These are phyloP conservation scores for Phylloporus sp. DNA, from an alignment of 768 basidiomycete genomes.

Conservation along the genomic window DNA sequence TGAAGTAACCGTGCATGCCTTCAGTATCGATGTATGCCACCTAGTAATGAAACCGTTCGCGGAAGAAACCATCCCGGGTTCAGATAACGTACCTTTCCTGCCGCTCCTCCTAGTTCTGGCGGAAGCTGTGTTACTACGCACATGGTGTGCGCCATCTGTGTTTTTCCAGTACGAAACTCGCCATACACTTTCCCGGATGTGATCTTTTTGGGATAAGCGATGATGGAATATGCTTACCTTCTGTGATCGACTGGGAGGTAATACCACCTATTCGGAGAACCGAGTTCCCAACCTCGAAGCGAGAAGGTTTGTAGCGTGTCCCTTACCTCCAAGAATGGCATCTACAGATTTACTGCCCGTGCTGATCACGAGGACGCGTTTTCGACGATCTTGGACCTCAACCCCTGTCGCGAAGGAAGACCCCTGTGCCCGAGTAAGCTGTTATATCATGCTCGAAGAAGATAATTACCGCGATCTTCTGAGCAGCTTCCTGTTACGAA, in stretches of 20 bases:
- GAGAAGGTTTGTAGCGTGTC: background rate
- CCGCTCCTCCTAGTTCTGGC: slow-evolving; percentile 82
- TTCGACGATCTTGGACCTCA: slow-evolving; percentile 84
- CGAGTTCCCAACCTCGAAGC: background rate
- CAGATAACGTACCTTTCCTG: slow-evolving; percentile 62
- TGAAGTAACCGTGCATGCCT: slow-evolving; percentile 36
- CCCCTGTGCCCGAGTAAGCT: slow-evolving; percentile 46
- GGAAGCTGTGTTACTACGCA: slow-evolving; percentile 89
- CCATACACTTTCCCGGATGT: slow-evolving; percentile 67
- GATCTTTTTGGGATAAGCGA: background rate
- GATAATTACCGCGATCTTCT: slow-evolving; percentile 67
- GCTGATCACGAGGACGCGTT: slow-evolving; percentile 76
- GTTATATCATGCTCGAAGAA: background rate
- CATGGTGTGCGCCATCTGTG: slow-evolving; percentile 94
- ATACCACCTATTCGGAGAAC: slow-evolving; percentile 59
- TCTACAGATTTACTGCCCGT: slow-evolving; percentile 94
- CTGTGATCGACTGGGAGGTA: slow-evolving; percentile 90
- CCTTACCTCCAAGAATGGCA: slow-evolving; percentile 76
- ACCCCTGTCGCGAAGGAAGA: slow-evolving; percentile 90
- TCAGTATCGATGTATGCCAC: slow-evolving; percentile 94
- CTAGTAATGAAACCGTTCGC: slow-evolving; percentile 37
- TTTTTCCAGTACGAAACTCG: slow-evolving; percentile 94
- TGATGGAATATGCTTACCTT: slow-evolving; percentile 46
- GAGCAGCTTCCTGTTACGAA: slow-evolving; percentile 73
- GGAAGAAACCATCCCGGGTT: slow-evolving; percentile 2